Evolutionary conservation across 768 basidiomycete genomes (phyloP), one percentile per base, ranked within the genome.

Genomic region (Termitomyces sp.): DNA sequence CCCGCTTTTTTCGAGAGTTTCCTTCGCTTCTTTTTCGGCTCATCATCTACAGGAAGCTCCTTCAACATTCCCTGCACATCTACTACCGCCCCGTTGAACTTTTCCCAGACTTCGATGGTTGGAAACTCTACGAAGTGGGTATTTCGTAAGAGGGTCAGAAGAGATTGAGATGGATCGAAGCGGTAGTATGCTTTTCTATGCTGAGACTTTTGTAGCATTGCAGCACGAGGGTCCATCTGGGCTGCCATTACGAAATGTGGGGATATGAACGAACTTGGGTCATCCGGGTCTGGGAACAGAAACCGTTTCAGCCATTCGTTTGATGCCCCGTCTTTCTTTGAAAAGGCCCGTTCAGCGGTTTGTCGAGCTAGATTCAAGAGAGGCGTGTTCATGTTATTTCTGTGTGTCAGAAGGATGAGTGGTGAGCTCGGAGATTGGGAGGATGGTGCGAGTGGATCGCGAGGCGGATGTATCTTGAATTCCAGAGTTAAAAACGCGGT

Each of bases 61-160:
- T 66, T 70, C 35, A 82, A 64, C 5, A 72, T 60, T 2, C 85
- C 85, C 46, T 76, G 68, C 42, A 76, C 75, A 56, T 88, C 81
- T 16, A 89, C 74, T n/a, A 91, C 64, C 9, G 74, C 74, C 7
- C 84, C 87, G 8, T 69, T 71, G 69, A 92, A 94, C 31, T 84
- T 81, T 46, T 87, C 82, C 77, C 86, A 87, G 6, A 95, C 70
- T 54, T 93, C 87, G 44, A 96, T 83, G 1, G 85, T 86, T 7
- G 94, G 94, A 65, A 83, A 96, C 69, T 96, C 94, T 32, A 89
- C 79, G 69, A 94, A 93, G 29, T 82, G 75, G 42, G 82, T 89
- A 49, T 83, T 71, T 35, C 74, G 76, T 44, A 96, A 73, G 8
- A 79, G 70, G 25, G 67, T 63, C 10, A 67, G 64, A 27, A 95